phyloP scores from a whole-genome alignment of 2,329 filamentous ascomycete species.

The Alternaria triticimaculans region DNA sequence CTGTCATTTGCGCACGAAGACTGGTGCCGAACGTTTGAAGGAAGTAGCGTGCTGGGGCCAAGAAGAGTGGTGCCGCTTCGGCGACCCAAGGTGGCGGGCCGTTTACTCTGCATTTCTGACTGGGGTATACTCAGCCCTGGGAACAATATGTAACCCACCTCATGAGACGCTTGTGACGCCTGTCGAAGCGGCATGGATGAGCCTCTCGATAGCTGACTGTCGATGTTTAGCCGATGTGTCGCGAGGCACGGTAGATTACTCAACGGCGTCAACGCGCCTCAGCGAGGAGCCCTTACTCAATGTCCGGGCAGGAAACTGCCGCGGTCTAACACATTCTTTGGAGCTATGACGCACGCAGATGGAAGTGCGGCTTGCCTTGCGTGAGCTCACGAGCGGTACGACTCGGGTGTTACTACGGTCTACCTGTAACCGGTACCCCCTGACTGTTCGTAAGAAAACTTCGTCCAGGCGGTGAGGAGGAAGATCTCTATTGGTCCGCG shows the following conservation, averaged over 20 bases:
- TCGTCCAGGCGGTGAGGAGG: slow-evolving; percentile 39
- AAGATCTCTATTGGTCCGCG: slow-evolving; percentile 29
- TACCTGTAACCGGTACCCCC: slow-evolving; percentile 26
- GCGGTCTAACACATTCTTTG: slow-evolving; percentile 14
- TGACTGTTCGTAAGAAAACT: slow-evolving; percentile 22
- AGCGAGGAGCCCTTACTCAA: slow-evolving; percentile 10
- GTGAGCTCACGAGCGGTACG: slow-evolving; percentile 25
- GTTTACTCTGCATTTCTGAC: slow-evolving; percentile 24
- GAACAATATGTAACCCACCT: slow-evolving; percentile 2
- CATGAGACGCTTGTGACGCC: background rate
- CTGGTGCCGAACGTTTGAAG: slow-evolving; percentile 26
- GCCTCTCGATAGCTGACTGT: background rate
- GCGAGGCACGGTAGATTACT: slow-evolving; percentile 7
- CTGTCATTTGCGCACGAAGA: slow-evolving; percentile 44
- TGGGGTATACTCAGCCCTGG: slow-evolving; percentile 13
- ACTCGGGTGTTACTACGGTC: slow-evolving; percentile 33
- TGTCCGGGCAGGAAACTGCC: slow-evolving; percentile 20
- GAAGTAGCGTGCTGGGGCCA: slow-evolving; percentile 29
- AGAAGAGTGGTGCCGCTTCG: slow-evolving; percentile 26
- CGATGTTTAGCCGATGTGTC: background rate
- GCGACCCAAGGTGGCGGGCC: slow-evolving; percentile 34
- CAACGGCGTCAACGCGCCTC: slow-evolving; percentile 1
- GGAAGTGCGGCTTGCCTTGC: slow-evolving; percentile 21
- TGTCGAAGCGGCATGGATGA: background rate
- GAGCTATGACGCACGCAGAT: slow-evolving; percentile 32